Base-by-base conservation (phyloP, 2,329 filamentous ascomycete genomes). In the Ramularia endophylla region DNA sequence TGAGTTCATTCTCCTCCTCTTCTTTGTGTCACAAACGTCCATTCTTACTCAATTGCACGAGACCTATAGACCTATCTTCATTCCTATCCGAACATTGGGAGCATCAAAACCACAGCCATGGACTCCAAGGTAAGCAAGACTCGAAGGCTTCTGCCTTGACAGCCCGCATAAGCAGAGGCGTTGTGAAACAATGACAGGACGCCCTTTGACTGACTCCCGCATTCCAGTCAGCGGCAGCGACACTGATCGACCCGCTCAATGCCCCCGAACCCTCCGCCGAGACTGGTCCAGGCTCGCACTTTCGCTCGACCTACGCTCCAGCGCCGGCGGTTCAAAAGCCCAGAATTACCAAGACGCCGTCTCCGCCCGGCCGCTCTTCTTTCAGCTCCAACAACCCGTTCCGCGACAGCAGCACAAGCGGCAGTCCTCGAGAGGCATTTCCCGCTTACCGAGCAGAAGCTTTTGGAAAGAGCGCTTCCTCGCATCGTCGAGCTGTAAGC, bases 211-310 rank as follows among this genome's bases (percentile, higher is more conserved):
- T 51, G 40, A 59, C 42, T 38, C 37, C 27, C 22, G 22, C 22
- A 25, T 25, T 25, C 22, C 22, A 86, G 82, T 80, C 81, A 31
- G 69, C 73, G 39, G 44, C 49, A 16, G 74, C 77, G 55, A 80
- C 83, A 57, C 69, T 87, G 32, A 75, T 87, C 50, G 80, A 84
- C 53, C 84, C 83, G 50, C 68, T 87, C 47, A 79, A 71, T 53
- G 81, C 73, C 16, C 80, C 80, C 8, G 79, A 85, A 47, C 83
- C 83, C 11, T 77, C 71, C 46, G 75, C 82, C 47, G 78, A 84
- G 58, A 83, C 78, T 35, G 80, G 82, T 6, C 75, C 75, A n/a
- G 77, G 77, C 44, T 69, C 71, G 3, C 76, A 77, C 48, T 75
- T 79, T 55, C 63, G 65, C 41, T 67, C 66, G 35, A 70, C 69